phyloP scores from a whole-genome alignment of 768 basidiomycete genomes.

The Tricholoma hemisulphureum region DNA sequence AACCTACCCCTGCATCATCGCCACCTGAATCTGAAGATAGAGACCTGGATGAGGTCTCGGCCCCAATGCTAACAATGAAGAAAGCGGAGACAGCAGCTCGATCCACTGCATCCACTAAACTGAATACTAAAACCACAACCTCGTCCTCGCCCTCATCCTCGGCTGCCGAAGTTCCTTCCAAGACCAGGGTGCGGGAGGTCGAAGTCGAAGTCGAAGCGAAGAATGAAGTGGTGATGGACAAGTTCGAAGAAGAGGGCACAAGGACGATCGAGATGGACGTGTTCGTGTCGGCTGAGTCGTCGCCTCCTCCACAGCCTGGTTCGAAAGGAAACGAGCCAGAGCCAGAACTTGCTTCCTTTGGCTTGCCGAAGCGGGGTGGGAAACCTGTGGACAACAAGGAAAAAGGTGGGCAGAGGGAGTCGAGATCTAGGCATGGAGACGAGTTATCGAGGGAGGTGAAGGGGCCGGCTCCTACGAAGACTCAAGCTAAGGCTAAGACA shows the following conservation, averaged over 20 bases:
- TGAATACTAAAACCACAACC: background rate
- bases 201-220: slow-evolving; percentile 6
- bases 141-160: background rate
- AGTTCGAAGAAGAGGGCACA: background rate
- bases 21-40: slow-evolving; percentile 21
- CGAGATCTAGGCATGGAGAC: slow-evolving; percentile 4
- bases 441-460: background rate
- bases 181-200: slow-evolving; percentile 9
- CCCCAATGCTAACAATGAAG: slow-evolving; percentile 6
- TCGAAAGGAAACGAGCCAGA: background rate
- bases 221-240: slow-evolving; percentile 6
- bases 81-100: background rate
- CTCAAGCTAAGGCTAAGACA: background rate
- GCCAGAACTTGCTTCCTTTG: slow-evolving; percentile 6
- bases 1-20: slow-evolving; percentile 9
- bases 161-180: slow-evolving; percentile 8
- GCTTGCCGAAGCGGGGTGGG: slow-evolving; percentile 9
- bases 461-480: background rate
- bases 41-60: slow-evolving; percentile 13
- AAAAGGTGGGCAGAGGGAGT: background rate
- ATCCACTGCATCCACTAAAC: background rate
- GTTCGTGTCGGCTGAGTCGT: background rate
- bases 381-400: slow-evolving; percentile 1
- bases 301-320: background rate
- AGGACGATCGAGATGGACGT: slow-evolving; percentile 6